Base-by-base conservation (phyloP, 768 basidiomycete species). In the Trametopsis cervina region DNA sequence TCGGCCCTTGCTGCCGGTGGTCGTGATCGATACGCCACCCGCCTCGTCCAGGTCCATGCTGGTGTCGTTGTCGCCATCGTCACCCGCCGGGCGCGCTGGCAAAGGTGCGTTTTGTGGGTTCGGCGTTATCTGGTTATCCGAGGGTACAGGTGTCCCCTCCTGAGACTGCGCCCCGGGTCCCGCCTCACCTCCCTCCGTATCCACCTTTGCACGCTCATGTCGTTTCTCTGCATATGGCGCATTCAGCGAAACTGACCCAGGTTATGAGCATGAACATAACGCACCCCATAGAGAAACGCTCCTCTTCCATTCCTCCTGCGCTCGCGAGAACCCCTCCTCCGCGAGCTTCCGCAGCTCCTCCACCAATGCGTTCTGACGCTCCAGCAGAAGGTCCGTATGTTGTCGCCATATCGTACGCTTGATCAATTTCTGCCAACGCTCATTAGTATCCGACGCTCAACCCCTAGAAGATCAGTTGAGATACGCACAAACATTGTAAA, bases 401-500 rank as follows among this genome's bases (percentile, higher is more conserved):
- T 86, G 85, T 0, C 65, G 60, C 66, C 84, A 93, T 11, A 93
- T 78, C n/a, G 88, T 87, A 5, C 91, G 80, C 62, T 92, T 92
- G 64, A 93, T 87, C 40, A 97, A 76, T 82, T 96, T 97, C 87
- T 94, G 61, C 17, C 15, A 39, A 27, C 7, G 37, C 21, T n/a
- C n/a, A 20, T 40, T 23, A 33, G 29, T 47, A 25, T 45, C n/a
- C n/a, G n/a, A n/a, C n/a, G n/a, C n/a, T n/a, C n/a, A n/a, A n/a
- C n/a, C n/a, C n/a, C n/a, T n/a, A n/a, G n/a, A n/a, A n/a, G n/a
- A n/a, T n/a, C n/a, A n/a, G n/a, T n/a, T n/a, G n/a, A n/a, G 33
- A 23, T 15, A 73, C 83, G 44, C 46, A 88, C 85, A 43, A 77
- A 86, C 83, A 97, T 92, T 0, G 90, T 95, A 63, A 89, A 99